These are phyloP conservation scores for Pyrenula massariospora DNA, from an alignment of 495 filamentous ascomycete species.

Conservation along the genomic window DNA sequence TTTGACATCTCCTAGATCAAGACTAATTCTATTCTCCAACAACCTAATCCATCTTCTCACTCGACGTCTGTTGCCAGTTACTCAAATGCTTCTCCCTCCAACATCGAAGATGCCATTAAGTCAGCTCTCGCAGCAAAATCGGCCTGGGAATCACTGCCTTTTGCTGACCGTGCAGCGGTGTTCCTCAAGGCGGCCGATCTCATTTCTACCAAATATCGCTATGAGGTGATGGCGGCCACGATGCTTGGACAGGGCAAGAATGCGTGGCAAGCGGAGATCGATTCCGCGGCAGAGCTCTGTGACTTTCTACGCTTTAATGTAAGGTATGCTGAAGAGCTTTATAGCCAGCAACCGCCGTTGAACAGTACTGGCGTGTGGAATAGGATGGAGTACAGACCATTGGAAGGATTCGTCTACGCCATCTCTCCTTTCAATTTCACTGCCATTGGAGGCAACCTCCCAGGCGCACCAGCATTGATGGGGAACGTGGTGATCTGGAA, in stretches of 20 bases:
- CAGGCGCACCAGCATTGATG: conserved; percentile 63
- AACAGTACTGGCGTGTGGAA: conserved; percentile 75
- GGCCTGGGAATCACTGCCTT: conserved; percentile 70
- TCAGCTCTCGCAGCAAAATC: conserved; percentile 71
- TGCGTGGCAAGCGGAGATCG: conserved; percentile 93
- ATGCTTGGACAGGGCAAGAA: conserved; percentile 96
- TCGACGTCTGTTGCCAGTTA: conserved; percentile 61
- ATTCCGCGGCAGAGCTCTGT: conserved; percentile 79
- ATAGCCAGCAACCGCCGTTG: conserved; percentile 70
- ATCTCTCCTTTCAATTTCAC: conserved; percentile 86
- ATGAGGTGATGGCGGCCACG: conserved; percentile 84
- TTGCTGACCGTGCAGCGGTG: conserved; percentile 80
- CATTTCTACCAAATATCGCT: conserved; percentile 79
- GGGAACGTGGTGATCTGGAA: conserved; percentile 87
- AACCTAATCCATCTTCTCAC: conserved; percentile 69
- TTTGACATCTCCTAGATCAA: conserved; percentile 16
- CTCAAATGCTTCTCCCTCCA: conserved; percentile 57
- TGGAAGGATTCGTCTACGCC: conserved; percentile 82
- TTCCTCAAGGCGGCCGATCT: conserved; percentile 91
- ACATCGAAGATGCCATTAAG: conserved; percentile 67
- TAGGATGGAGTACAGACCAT: conserved; percentile 66
- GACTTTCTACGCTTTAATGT: conserved; percentile 91
- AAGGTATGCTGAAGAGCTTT: conserved; percentile 76
- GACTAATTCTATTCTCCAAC: conserved; percentile 29
- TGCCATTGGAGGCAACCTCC: conserved; percentile 72